phyloP scores from a whole-genome alignment of 805 yeast species.

The Cyberlindnera lachancei region DNA sequence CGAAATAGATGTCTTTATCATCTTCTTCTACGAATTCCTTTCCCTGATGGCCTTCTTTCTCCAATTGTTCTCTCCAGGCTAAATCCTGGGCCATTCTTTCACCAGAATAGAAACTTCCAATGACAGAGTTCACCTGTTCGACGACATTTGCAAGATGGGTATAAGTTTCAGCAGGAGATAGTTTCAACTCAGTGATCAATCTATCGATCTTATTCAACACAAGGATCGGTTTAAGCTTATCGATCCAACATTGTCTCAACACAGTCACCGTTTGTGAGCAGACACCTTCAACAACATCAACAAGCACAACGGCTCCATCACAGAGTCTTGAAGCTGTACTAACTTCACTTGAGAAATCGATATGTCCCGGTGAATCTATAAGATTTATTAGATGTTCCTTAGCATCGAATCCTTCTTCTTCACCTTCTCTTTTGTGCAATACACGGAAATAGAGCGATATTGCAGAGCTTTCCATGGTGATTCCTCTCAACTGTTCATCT shows the following conservation, averaged over 20 bases:
- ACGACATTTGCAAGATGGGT: conserved; percentile 67
- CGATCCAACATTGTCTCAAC: conserved; percentile 91
- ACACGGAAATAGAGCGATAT: conserved; percentile 87
- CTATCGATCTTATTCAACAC: conserved; percentile 91
- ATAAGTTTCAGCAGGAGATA: conserved; percentile 82
- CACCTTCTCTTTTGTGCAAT: conserved; percentile 35
- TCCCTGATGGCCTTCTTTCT: conserved; percentile 29
- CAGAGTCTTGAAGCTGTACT: conserved; percentile 93
- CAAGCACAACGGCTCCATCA: conserved; percentile 93
- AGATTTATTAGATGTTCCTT: conserved; percentile 82
- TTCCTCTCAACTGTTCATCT: conserved; percentile 94
- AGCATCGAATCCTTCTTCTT: conserved; percentile 29
- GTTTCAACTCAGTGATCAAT: conserved; percentile 69
- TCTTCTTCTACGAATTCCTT: conserved; percentile 64
- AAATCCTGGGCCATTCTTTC: conserved; percentile 87
- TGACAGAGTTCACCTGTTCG: conserved; percentile 91
- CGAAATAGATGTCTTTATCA: conserved; percentile 77
- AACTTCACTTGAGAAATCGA: conserved; percentile 94
- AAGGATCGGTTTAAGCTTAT: conserved; percentile 77
- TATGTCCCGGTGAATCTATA: conserved; percentile 99
- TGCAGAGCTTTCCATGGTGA: conserved; percentile 96
- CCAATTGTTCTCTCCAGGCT: conserved; percentile 62
- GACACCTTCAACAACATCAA: conserved; percentile 97
- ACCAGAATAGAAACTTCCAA: conserved; percentile 89
- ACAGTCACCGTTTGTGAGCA: conserved; percentile 97